Conservation (phyloP, 1,139 yeast genomes). For the Meyerozyma sp. region DNA sequence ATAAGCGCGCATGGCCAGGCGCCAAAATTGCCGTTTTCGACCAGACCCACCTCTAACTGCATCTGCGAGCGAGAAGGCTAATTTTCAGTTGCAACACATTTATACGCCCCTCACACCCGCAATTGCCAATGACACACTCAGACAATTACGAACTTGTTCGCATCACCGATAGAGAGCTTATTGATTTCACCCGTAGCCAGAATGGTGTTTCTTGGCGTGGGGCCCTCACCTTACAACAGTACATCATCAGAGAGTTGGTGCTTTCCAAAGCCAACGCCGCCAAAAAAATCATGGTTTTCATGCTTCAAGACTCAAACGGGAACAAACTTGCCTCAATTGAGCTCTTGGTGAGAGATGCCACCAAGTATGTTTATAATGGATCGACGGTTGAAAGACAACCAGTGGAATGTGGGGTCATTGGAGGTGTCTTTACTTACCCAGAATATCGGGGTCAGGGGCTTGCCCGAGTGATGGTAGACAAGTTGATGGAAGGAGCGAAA, state of each 20-base stretch:
- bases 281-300: slow-evolving; percentile 25
- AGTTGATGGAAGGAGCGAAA: slow-evolving; percentile 26
- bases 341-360: slow-evolving; percentile 25
- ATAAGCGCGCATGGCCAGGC: background rate
- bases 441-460: slow-evolving; percentile 60
- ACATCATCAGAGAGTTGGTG: slow-evolving; percentile 44
- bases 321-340: slow-evolving; percentile 32
- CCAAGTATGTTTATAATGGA: slow-evolving; percentile 16
- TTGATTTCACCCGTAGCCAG: slow-evolving; percentile 42
- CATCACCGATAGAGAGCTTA: slow-evolving; percentile 30
- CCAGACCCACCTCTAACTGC: background rate
- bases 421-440: slow-evolving; percentile 48
- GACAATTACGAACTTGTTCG: slow-evolving; percentile 3
- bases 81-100: background rate
- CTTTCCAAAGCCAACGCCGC: slow-evolving; percentile 35
- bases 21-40: background rate
- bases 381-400: slow-evolving; percentile 13
- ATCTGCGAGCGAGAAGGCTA: background rate
- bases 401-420: slow-evolving; percentile 15
- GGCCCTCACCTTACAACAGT: slow-evolving; percentile 38
- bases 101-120: background rate
- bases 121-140: background rate
- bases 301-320: slow-evolving; percentile 18
- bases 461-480: slow-evolving; percentile 56
- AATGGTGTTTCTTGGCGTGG: slow-evolving; percentile 55